Evolutionary conservation across 768 basidiomycete genomes (phyloP).

Genomic region (Leucosporidium scottii): DNA sequence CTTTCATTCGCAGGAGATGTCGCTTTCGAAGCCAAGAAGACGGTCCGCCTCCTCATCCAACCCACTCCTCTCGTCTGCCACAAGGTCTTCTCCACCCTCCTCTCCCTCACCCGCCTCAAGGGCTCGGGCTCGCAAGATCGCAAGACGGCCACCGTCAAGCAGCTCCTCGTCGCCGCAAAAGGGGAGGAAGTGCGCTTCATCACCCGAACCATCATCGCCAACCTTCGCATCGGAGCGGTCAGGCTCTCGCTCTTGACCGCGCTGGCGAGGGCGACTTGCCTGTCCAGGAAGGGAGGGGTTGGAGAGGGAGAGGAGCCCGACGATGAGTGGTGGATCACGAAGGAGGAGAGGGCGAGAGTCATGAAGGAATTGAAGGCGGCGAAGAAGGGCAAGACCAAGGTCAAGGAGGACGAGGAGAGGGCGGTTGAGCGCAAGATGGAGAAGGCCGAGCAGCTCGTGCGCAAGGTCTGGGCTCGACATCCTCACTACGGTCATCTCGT

Average conservation of each 20-base stretch:
- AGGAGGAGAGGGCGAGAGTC: slow-evolving; percentile 31
- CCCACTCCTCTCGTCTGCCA: slow-evolving; percentile 61
- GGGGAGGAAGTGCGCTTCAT: slow-evolving; percentile 85
- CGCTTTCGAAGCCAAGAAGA: slow-evolving; percentile 73
- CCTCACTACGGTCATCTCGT: slow-evolving; percentile 59
- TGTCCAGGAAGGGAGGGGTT: slow-evolving; percentile 41
- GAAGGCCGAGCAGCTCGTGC: slow-evolving; percentile 58
- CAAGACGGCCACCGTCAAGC: slow-evolving; percentile 72
- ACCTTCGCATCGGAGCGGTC: slow-evolving; percentile 81
- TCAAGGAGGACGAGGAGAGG: slow-evolving; percentile 38
- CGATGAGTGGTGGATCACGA: slow-evolving; percentile 30
- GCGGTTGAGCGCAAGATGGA: slow-evolving; percentile 47
- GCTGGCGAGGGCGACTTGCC: slow-evolving; percentile 67
- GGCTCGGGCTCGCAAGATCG: slow-evolving; percentile 59
- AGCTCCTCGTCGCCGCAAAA: slow-evolving; percentile 69
- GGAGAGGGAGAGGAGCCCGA: neutral
- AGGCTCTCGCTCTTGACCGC: slow-evolving; percentile 72
- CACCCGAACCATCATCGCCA: slow-evolving; percentile 63
- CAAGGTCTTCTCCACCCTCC: slow-evolving; percentile 60
- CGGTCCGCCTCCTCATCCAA: slow-evolving; percentile 63
- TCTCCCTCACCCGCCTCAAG: slow-evolving; percentile 55
- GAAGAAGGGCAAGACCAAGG: slow-evolving; percentile 26
- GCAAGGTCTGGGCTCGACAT: slow-evolving; percentile 67
- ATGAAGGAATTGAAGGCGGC: slow-evolving; percentile 13
- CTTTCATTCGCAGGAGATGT: slow-evolving; percentile 44